Percentiles rank a stretch among this genome's conserved stretches.
Evolutionary conservation across 1,284 basidiomycete genomes (phyloP).

Genomic region (Heterobasidion occidentale): DNA sequence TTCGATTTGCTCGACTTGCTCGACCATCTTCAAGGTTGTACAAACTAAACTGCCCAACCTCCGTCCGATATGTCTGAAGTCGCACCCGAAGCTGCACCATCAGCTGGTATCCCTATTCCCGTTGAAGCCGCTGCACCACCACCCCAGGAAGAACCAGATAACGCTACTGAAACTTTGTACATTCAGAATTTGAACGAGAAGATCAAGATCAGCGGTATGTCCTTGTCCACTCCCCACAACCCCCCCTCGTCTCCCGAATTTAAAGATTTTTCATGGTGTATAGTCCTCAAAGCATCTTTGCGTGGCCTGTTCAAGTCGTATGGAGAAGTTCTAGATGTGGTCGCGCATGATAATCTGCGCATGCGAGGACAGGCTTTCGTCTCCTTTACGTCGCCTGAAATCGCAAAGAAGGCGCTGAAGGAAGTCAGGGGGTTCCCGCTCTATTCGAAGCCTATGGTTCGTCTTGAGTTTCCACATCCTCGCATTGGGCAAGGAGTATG

Average conservation of each 20-base stretch:
- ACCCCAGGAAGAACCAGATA: slow-evolving; percentile 33
- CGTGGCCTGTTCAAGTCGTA: slow-evolving; percentile 90
- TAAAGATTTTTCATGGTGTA: slow-evolving; percentile 3
- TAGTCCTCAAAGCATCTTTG: slow-evolving; percentile 86
- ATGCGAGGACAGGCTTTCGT: slow-evolving; percentile 99
- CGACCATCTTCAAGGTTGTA: not conserved
- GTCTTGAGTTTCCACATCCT: slow-evolving; percentile 13
- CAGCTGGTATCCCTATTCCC: slow-evolving; percentile 15
- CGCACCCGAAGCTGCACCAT: slow-evolving; percentile 14
- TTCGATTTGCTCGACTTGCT: not conserved
- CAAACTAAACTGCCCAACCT: not conserved
- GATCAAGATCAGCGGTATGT: slow-evolving; percentile 77
- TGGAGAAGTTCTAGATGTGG: slow-evolving; percentile 85
- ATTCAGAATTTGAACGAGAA: slow-evolving; percentile 98
- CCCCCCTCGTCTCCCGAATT: not conserved
- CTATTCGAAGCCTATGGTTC: slow-evolving; percentile 93
- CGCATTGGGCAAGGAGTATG: not conserved
- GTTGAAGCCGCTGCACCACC: slow-evolving; percentile 19
- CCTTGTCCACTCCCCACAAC: slow-evolving; percentile 1
- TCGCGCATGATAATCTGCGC: slow-evolving; percentile 87
- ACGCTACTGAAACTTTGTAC: slow-evolving; percentile 82
- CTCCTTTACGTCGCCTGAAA: slow-evolving; percentile 76
- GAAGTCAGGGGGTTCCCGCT: slow-evolving; percentile 93
- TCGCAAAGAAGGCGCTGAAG: slow-evolving; percentile 81
- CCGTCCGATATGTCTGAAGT: not conserved